Percentiles rank a stretch among this genome's conserved stretches.
Conservation (phyloP, 352 stramenopile genomes). For the Elongisporangium undulatum region DNA sequence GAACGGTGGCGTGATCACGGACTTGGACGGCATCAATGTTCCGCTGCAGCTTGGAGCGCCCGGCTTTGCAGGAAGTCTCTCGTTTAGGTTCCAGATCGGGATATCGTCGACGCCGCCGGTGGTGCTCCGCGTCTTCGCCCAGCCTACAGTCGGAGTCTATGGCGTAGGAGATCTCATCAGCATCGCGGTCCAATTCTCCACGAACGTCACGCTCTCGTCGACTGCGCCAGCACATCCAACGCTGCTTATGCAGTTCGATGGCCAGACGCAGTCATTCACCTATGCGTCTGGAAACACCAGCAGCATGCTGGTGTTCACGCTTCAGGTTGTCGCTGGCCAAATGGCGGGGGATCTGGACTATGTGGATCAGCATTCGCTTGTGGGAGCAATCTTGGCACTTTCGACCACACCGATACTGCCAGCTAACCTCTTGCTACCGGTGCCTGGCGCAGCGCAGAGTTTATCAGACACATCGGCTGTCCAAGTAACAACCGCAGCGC, state of each 20-base stretch:
- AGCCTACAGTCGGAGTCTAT: constrained; percentile 21
- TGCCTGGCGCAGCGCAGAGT: constrained; percentile 23
- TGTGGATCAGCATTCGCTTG: constrained; percentile 21
- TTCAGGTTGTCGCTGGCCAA: constrained; percentile 33
- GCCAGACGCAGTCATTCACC: constrained; percentile 12
- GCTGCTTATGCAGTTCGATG: constrained; percentile 33
- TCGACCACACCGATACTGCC: constrained; percentile 33
- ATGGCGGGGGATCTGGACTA: constrained; percentile 30
- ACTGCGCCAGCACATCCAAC: constrained; percentile 13
- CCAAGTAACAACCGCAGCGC: constrained; percentile 31
- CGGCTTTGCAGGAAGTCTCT: constrained; percentile 33
- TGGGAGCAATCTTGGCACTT: constrained; percentile 32
- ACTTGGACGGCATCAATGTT: constrained; percentile 31
- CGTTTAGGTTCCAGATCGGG: constrained; percentile 30
- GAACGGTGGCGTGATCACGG: constrained; percentile 46
- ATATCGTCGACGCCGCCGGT: constrained; percentile 37
- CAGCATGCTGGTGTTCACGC: constrained; percentile 31
- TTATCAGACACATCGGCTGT: constrained; percentile 31
- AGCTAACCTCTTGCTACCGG: constrained; percentile 26
- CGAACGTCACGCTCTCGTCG: constrained; percentile 16
- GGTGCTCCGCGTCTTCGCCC: constrained; percentile 34
- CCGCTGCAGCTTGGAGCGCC: constrained; percentile 35
- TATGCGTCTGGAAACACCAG: constrained; percentile 45
- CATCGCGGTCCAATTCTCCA: constrained; percentile 44
- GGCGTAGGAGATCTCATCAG: constrained; percentile 46